phyloP scores from a whole-genome alignment of 495 filamentous ascomycete genomes.

The Talaromyces borbonicus region DNA sequence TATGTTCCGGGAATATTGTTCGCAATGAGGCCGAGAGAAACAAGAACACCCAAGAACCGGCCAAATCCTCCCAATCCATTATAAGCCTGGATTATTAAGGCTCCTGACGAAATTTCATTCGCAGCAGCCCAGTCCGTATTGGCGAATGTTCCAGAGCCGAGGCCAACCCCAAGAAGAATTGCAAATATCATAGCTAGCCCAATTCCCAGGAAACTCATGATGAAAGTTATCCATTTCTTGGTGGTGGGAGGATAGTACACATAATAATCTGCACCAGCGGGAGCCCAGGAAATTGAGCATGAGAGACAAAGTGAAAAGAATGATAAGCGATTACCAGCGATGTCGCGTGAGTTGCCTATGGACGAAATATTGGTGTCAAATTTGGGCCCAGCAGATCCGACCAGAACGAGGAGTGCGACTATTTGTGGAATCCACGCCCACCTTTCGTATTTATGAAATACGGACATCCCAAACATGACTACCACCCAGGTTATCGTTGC shows the following conservation, averaged over 20 bases:
- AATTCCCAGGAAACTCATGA: conserved; percentile 41
- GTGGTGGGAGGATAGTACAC: conserved; percentile 47
- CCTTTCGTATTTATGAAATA: conserved; percentile 64
- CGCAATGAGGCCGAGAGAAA: conserved; percentile 57
- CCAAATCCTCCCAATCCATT: conserved; percentile 54
- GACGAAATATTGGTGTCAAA: conserved; percentile 48
- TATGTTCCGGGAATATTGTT: conserved; percentile 64
- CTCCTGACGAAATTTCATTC: conserved; percentile 50
- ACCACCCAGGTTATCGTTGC: conserved; percentile 52
- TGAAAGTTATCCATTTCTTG: conserved; percentile 32
- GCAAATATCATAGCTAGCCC: conserved; percentile 43
- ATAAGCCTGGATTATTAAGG: conserved; percentile 57
- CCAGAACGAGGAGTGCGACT: conserved; percentile 54
- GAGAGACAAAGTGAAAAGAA: conserved; percentile 56
- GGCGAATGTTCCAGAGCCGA: conserved; percentile 48
- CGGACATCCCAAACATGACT: conserved; percentile 62
- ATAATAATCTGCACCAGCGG: conserved; percentile 45
- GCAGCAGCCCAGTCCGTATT: conserved; percentile 43
- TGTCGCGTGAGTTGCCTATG: conserved; percentile 22
- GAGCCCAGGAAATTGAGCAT: conserved; percentile 43
- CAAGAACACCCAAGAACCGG: conserved; percentile 57
- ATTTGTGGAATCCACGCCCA: conserved; percentile 59
- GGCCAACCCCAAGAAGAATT: conserved; percentile 60
- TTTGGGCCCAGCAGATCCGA: conserved; percentile 53
- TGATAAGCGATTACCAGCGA: conserved; percentile 49